Conservation (phyloP, 2,329 filamentous ascomycete genomes). For the Arthrinium phaeospermum region DNA sequence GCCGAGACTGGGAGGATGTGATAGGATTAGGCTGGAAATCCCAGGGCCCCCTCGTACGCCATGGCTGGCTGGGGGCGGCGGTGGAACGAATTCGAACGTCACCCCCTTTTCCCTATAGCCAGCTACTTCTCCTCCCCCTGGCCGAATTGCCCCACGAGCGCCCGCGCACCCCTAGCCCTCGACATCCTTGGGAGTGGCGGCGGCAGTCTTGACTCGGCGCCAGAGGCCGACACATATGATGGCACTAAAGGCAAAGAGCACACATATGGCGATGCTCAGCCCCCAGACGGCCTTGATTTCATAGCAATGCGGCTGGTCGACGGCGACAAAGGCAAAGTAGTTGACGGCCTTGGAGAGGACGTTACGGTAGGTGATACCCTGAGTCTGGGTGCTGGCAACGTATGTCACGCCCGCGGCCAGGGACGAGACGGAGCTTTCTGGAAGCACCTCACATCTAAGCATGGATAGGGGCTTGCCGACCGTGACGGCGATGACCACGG, state of each 20-base stretch:
- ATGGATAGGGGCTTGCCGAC: constrained; percentile 82
- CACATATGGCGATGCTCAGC: constrained; percentile 77
- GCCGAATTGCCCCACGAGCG: constrained; percentile 38
- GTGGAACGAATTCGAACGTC: constrained; percentile 18
- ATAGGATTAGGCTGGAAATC: background rate
- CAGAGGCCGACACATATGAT: constrained; percentile 66
- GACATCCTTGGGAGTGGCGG: constrained; percentile 50
- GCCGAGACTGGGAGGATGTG: constrained; percentile 19
- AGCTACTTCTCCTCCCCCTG: constrained; percentile 18
- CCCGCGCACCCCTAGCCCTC: constrained; percentile 57
- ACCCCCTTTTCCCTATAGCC: constrained; percentile 23
- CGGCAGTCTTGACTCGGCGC: constrained; percentile 58
- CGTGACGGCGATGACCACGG: constrained; percentile 77
- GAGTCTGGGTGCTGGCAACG: constrained; percentile 33
- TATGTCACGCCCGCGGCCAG: constrained; percentile 29
- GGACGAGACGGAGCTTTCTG: constrained; percentile 47
- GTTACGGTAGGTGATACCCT: constrained; percentile 30
- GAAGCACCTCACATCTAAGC: constrained; percentile 69
- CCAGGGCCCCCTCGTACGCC: constrained; percentile 17
- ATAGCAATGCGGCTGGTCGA: constrained; percentile 70
- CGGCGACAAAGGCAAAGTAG: constrained; percentile 56
- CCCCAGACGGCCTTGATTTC: constrained; percentile 91
- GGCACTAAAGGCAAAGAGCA: constrained; percentile 70
- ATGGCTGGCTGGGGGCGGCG: constrained; percentile 15
- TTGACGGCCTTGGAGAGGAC: constrained; percentile 38